Evolutionary conservation across 768 basidiomycete genomes (phyloP).

Genomic region (Lentinus tigrinus): DNA sequence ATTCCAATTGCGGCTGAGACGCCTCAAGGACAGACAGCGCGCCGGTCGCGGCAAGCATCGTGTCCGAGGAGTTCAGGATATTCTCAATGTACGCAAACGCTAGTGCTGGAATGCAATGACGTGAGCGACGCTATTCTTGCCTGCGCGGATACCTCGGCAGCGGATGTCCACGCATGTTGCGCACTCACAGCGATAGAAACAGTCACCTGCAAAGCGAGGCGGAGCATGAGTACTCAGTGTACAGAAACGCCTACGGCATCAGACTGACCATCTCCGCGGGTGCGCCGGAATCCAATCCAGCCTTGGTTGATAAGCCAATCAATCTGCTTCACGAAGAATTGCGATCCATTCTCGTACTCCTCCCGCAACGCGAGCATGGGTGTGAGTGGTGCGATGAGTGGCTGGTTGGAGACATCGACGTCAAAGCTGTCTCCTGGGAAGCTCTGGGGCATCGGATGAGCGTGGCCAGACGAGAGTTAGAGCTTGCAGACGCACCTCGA

Average conservation of each 20-base stretch:
- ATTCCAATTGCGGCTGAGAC: constrained; percentile 50
- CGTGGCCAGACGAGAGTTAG: not conserved
- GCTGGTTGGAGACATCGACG: constrained; percentile 38
- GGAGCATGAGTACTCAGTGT: not conserved
- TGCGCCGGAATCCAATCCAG: constrained; percentile 64
- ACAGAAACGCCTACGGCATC: constrained; percentile 1
- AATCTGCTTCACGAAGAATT: constrained; percentile 70
- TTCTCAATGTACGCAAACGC: constrained; percentile 79
- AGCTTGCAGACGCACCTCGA: not conserved
- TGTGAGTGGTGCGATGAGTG: constrained; percentile 53
- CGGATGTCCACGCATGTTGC: not conserved
- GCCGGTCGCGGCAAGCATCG: constrained; percentile 43
- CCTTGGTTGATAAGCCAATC: constrained; percentile 64
- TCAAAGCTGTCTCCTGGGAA: constrained; percentile 33
- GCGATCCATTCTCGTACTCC: constrained; percentile 65
- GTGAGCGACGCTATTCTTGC: constrained; percentile 4
- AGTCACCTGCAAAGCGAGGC: constrained; percentile 57
- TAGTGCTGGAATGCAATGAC: constrained; percentile 52
- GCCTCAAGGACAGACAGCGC: constrained; percentile 52
- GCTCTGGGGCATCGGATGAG: constrained; percentile 26
- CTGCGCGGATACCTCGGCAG: constrained; percentile 1
- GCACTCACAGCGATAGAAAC: constrained; percentile 83
- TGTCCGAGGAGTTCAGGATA: constrained; percentile 51
- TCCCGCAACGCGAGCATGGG: constrained; percentile 54
- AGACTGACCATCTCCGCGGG: constrained; percentile 64